Conservation (phyloP, 208 protist species). For the Crithidia mellificae region DNA sequence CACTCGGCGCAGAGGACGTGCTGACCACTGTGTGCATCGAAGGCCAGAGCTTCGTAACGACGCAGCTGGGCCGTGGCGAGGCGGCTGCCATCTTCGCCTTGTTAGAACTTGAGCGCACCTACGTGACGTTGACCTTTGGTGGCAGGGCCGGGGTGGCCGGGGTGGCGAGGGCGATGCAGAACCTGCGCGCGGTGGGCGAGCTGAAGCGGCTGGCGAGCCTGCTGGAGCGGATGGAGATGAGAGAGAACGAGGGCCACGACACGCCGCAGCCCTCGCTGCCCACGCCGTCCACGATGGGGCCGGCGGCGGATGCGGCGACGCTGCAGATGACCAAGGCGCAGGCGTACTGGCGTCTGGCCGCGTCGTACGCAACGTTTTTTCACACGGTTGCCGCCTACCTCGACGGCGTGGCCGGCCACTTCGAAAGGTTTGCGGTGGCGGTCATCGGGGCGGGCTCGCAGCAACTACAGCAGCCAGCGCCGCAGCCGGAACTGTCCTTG, state of each 20-base stretch:
- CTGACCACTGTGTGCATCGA: slow-evolving; percentile 6
- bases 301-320: not conserved
- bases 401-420: slow-evolving; percentile 20
- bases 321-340: slow-evolving; percentile 5
- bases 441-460: slow-evolving; percentile 28
- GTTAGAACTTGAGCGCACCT: slow-evolving; percentile 34
- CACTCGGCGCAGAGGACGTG: slow-evolving; percentile 18
- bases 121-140: slow-evolving; percentile 21
- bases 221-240: slow-evolving; percentile 16
- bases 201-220: slow-evolving; percentile 20
- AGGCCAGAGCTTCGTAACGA: not conserved
- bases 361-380: slow-evolving; percentile 47
- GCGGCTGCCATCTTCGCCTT: slow-evolving; percentile 18
- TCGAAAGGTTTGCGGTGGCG: slow-evolving; percentile 23
- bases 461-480: no score
- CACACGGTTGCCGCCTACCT: slow-evolving; percentile 35
- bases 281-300: not conserved
- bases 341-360: slow-evolving; percentile 23
- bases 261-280: not conserved
- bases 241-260: slow-evolving; percentile 12
- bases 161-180: slow-evolving; percentile 4
- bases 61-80: not conserved
- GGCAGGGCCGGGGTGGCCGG: slow-evolving; percentile 11
- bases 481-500: not conserved
- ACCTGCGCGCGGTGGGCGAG: not conserved